Evolutionary conservation across 768 basidiomycete genomes (phyloP), one percentile per base, ranked within the genome.

Genomic region (Rhizopogon roseolus): DNA sequence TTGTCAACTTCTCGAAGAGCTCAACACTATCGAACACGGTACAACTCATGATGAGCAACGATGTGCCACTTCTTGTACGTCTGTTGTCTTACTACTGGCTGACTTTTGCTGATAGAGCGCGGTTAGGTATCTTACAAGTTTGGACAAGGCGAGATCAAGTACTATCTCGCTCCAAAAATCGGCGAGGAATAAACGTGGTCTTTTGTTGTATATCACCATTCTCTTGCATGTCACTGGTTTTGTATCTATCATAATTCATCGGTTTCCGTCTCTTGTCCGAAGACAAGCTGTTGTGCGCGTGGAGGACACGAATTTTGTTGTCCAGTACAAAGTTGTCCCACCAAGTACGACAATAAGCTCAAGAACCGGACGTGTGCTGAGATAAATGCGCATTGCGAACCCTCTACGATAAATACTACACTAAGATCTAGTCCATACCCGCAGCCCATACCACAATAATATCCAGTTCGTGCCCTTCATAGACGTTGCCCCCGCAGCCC

Each of bases 111-210:
- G 22, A 52, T 19, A 29, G 25, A 14, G 13, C 50, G 28, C 41
- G 42, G 36, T 37, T 58, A 93, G 90, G 90, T 94, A 41, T 84
- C 87, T 38, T 98, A 94, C 71, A 84, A 87, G 57, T 98, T 97
- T 63, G 84, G 84, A 42, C 87, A 90, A 64, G 95, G 95, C 1
- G 77, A 81, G 61, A 91, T 98, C 68, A 82, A 88, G 57, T 98
- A 96, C 78, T 98, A 94, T 77, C 81, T 98, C 52, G 95, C 95
- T 41, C 95, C 95, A 22, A 98, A 98, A 76, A 94, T 94, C 56
- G 88, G 89, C 32, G 90, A 93, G 60, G 90, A 93, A 54, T 91
- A 63, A 74, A 41, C 11, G 27, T 14, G 19, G 34, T 36, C 19
- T 37, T n/a, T 25, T 11, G 19, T 28, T 29, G 45, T 43, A 41